Conservation (phyloP, 306 rosid genomes). For the Citrullus colocynthis region DNA sequence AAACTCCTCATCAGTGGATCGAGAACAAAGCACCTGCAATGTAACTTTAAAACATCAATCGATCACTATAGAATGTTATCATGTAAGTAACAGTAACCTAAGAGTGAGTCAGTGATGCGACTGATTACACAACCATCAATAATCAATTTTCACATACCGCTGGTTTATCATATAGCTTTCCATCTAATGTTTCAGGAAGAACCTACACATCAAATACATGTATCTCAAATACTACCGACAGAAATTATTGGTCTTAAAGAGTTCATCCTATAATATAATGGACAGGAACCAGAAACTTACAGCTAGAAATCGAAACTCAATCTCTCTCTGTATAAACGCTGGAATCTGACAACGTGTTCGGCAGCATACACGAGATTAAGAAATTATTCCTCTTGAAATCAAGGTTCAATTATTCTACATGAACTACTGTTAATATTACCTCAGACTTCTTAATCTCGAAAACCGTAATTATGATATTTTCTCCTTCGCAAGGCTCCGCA, state of each 20-base stretch:
- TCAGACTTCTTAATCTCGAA: slow-evolving; percentile 73
- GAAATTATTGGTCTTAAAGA: neutral
- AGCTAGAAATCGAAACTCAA: slow-evolving; percentile 81
- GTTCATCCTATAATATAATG: neutral
- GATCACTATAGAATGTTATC: neutral
- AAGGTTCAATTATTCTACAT: neutral
- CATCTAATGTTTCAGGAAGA: slow-evolving; percentile 61
- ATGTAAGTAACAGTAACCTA: neutral
- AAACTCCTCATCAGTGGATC: slow-evolving; percentile 80
- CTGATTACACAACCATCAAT: neutral
- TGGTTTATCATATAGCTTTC: slow-evolving; percentile 36
- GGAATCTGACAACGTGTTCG: slow-evolving; percentile 53
- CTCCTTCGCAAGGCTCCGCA: slow-evolving; percentile 69
- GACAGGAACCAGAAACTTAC: slow-evolving; percentile 29
- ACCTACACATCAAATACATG: slow-evolving; percentile 33
- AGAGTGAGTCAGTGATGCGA: neutral
- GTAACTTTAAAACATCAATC: neutral
- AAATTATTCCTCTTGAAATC: neutral
- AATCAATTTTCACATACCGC: slow-evolving; percentile 35
- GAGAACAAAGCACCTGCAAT: slow-evolving; percentile 78
- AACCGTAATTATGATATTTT: slow-evolving; percentile 57
- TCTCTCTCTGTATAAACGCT: slow-evolving; percentile 70
- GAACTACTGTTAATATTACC: slow-evolving; percentile 26
- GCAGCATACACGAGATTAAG: slow-evolving; percentile 1
- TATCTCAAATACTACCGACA: neutral